Conservation (phyloP, 2,329 filamentous ascomycete genomes). For the Neurospora sp. region DNA sequence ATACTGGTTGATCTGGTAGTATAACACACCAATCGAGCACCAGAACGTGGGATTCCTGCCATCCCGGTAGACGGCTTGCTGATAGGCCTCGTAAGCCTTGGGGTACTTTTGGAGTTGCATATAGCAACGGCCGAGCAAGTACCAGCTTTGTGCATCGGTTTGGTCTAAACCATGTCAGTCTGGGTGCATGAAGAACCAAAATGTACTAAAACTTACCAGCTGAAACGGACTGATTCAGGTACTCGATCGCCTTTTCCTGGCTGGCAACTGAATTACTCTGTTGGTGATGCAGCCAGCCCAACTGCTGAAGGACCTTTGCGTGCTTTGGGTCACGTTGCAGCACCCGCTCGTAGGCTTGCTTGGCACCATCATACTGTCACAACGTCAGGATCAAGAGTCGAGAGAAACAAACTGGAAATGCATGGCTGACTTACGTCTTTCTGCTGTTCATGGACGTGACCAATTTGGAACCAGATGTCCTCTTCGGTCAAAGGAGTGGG, state of each 20-base stretch:
- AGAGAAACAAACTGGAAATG: conserved; percentile 12
- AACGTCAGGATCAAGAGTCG: conserved; percentile 8
- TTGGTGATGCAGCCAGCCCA: conserved; percentile 96
- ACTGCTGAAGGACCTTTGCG: conserved; percentile 94
- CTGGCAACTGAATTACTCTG: conserved; percentile 85
- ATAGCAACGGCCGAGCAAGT: conserved; percentile 92
- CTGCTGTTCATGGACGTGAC: conserved; percentile 96
- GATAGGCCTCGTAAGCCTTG: conserved; percentile 96
- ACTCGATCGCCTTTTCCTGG: conserved; percentile 94
- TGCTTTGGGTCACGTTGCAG: conserved; percentile 92
- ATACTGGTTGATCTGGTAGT: conserved; percentile 99
- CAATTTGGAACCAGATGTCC: conserved; percentile 99
- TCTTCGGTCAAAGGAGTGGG: conserved; percentile 90
- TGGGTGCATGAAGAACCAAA: conserved; percentile 2
- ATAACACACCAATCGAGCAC: conserved; percentile 97
- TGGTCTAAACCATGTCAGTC: conserved; percentile 52
- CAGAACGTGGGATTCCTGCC: conserved; percentile 97
- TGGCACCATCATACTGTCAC: conserved; percentile 80
- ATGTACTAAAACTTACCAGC: conserved; percentile 55
- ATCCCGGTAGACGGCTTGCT: conserved; percentile 96
- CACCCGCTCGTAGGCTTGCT: conserved; percentile 84
- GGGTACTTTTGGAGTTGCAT: conserved; percentile 99
- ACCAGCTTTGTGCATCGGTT: conserved; percentile 96
- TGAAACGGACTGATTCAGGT: conserved; percentile 89
- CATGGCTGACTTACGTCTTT: conserved; percentile 66